Conservation (phyloP, 164 flowering plant genomes). For the Vitis rotundifolia region DNA sequence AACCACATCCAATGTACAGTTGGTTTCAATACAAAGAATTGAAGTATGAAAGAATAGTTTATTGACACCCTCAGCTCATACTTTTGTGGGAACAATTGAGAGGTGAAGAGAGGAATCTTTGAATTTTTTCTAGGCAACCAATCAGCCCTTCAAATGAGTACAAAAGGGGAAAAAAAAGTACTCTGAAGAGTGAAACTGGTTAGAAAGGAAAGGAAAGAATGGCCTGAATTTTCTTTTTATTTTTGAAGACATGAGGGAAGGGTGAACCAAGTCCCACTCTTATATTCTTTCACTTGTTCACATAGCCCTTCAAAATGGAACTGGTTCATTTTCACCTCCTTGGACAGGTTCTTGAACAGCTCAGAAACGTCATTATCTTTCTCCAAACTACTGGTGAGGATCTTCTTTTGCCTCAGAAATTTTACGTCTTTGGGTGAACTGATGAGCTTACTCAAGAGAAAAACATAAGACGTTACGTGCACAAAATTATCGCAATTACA, state of each 20-base stretch:
- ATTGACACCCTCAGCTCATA: no score
- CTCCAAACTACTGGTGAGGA: conserved; percentile 13
- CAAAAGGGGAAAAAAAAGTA: no score
- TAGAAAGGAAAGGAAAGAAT: background rate
- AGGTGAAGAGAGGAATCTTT: no score
- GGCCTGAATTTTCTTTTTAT: background rate
- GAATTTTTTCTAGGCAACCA: no score
- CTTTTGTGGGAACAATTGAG: no score
- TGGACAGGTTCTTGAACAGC: conserved; percentile 17
- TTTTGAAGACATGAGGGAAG: no score
- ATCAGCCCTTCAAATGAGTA: no score
- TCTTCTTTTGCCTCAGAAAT: conserved; percentile 1
- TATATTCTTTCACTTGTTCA: conserved; percentile 18
- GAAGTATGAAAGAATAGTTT: no score
- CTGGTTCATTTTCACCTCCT: conserved; percentile 1
- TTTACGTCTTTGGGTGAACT: conserved; percentile 15
- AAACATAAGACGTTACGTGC: conserved; percentile 19
- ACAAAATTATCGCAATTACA: background rate
- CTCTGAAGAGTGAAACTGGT: no score
- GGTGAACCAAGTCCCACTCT: background rate
- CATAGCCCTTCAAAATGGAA: conserved; percentile 12
- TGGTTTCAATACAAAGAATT: no score
- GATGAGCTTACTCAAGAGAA: conserved; percentile 28
- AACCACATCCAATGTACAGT: no score
- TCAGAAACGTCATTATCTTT: conserved; percentile 9